A percentile compares a stretch with the other conserved stretches of the same genome.
Conservation (phyloP, 345 rosid species). For the Gossypium ekmanianum region DNA sequence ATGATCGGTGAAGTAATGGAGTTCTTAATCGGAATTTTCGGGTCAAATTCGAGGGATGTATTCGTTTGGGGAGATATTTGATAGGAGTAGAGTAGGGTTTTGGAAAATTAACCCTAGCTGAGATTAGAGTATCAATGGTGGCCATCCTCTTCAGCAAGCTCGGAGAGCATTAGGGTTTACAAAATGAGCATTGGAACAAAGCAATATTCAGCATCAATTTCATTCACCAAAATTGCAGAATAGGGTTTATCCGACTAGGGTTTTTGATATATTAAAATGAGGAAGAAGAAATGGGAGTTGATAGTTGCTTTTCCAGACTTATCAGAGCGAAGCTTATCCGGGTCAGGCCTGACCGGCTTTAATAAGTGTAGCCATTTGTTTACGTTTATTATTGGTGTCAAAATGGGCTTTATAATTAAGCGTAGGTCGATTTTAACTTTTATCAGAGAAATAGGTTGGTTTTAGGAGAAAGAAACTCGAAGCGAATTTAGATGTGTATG, state of each 20-base stretch:
- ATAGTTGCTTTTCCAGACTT: background rate
- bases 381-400: no score
- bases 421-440: no score
- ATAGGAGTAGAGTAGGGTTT: constrained; percentile 20
- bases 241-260: constrained; percentile 7
- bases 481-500: rapidly evolving
- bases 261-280: constrained; percentile 5
- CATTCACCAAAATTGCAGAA: background rate
- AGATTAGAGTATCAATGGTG: constrained; percentile 39
- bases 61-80: constrained; percentile 18
- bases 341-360: background rate
- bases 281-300: constrained; percentile 3
- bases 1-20: constrained; percentile 43
- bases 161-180: background rate
- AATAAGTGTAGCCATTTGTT: background rate
- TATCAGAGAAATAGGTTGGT: no score
- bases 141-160: constrained; percentile 33
- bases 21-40: constrained; percentile 29
- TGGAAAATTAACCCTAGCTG: constrained; percentile 41
- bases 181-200: background rate
- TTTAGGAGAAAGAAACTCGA: no score
- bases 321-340: background rate
- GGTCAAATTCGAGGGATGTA: constrained; percentile 17
- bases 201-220: background rate
- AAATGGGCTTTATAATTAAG: no score